phyloP scores from a whole-genome alignment of 495 filamentous ascomycete genomes.

The Aspergillus egyptiacus region DNA sequence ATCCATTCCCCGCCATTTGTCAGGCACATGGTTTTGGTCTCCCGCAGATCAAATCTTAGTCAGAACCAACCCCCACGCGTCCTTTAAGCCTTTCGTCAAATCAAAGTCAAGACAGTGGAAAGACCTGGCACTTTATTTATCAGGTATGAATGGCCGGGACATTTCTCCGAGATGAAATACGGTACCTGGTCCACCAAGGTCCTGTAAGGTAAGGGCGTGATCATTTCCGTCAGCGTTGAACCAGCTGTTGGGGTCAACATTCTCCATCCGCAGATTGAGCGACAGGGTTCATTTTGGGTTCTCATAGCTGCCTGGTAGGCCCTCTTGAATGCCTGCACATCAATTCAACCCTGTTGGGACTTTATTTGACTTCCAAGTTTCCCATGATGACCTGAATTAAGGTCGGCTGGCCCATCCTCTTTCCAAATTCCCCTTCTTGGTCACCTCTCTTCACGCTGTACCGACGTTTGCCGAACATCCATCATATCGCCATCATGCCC shows the following conservation, averaged over 20 bases:
- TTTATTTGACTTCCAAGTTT: too few relatives aligned
- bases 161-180: background rate
- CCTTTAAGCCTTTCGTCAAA: background rate
- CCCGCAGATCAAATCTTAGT: slow-evolving; percentile 12
- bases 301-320: background rate
- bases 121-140: background rate
- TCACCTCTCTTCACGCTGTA: background rate
- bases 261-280: background rate
- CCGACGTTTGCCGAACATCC: background rate
- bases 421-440: slow-evolving; percentile 3
- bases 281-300: background rate
- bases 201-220: too few relatives aligned
- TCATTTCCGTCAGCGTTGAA: background rate
- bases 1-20: background rate
- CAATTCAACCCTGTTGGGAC: too few relatives aligned
- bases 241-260: slow-evolving; percentile 6
- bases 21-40: background rate
- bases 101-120: background rate
- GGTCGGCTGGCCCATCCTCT: slow-evolving; percentile 2
- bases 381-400: background rate
- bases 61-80: background rate
- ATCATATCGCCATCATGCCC: slow-evolving; percentile 28
- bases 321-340: too few relatives aligned
- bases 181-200: background rate
- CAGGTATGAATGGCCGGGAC: background rate